These are phyloP conservation scores for Stagonosporopsis tanaceti DNA, from an alignment of 2,329 filamentous ascomycete species.

Conservation along the genomic window DNA sequence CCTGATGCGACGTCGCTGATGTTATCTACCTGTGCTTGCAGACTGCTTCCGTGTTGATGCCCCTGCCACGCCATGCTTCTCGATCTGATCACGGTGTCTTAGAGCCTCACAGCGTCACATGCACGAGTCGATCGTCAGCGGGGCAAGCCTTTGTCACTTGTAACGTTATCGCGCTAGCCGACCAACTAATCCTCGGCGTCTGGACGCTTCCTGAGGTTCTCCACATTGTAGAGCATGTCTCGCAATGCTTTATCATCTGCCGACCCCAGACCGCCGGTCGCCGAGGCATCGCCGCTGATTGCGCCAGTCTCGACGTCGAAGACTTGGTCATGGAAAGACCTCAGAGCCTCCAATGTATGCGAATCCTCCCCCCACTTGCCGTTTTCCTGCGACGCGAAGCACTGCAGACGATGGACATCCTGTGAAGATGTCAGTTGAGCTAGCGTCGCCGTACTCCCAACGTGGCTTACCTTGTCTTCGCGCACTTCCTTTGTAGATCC, in stretches of 20 bases:
- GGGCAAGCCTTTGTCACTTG: constrained; percentile 14
- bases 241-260: constrained; percentile 51
- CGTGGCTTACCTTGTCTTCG: constrained; percentile 38
- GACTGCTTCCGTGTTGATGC: neutral
- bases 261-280: constrained; percentile 30
- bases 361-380: constrained; percentile 37
- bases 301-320: constrained; percentile 19
- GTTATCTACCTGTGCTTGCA: neutral
- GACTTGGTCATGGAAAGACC: constrained; percentile 26
- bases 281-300: constrained; percentile 13
- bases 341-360: constrained; percentile 23
- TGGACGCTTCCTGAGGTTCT: constrained; percentile 59
- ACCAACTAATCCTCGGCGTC: constrained; percentile 45
- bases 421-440: constrained; percentile 24
- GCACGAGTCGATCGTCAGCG: neutral
- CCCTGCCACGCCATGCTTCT: constrained; percentile 10
- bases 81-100: constrained; percentile 23
- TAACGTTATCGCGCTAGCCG: constrained; percentile 5
- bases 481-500: constrained; percentile 57
- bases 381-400: constrained; percentile 29
- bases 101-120: constrained; percentile 26
- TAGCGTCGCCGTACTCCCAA: constrained; percentile 2
- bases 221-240: constrained; percentile 57
- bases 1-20: neutral
- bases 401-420: constrained; percentile 35